phyloP scores from a whole-genome alignment of 2,329 filamentous ascomycete species.

The Pseudogymnoascus sp. region DNA sequence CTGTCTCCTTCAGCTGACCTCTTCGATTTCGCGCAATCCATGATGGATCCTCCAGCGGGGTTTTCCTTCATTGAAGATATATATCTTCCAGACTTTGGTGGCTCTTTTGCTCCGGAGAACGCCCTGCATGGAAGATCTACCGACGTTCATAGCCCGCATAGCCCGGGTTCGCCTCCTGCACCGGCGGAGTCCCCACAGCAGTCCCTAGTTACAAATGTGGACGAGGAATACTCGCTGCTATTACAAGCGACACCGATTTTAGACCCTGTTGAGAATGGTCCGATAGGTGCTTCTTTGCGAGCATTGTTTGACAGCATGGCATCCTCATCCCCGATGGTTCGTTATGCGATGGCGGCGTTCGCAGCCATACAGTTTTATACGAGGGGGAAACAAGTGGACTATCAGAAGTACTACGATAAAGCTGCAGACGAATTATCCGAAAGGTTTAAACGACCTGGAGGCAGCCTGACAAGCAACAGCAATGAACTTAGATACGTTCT shows the following conservation, averaged over 20 bases:
- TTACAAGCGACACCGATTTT: slow-evolving; percentile 4
- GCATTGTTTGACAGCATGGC: slow-evolving; percentile 7
- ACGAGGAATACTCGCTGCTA: slow-evolving; percentile 8
- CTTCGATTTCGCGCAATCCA: background rate
- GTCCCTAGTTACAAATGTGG: background rate
- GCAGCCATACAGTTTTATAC: background rate
- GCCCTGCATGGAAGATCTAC: background rate
- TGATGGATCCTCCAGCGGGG: background rate
- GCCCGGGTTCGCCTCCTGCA: background rate
- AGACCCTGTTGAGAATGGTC: slow-evolving; percentile 1
- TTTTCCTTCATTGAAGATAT: slow-evolving; percentile 6
- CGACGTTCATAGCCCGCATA: background rate
- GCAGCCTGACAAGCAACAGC: background rate
- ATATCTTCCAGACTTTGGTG: background rate
- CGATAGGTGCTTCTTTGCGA: background rate
- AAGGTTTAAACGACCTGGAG: background rate
- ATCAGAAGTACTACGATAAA: slow-evolving; percentile 3
- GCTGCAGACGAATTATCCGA: background rate
- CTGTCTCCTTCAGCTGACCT: slow-evolving; percentile 5
- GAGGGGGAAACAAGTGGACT: slow-evolving; percentile 1
- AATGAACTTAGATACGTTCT: slow-evolving; percentile 8
- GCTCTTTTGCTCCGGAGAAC: background rate
- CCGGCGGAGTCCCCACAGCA: background rate
- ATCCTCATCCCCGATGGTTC: background rate
- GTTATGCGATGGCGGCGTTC: slow-evolving; percentile 4